Evolutionary conservation across 2,329 filamentous ascomycete species (phyloP), one percentile per base, ranked within the genome.

Genomic region (Neoarthrinium moseri): DNA sequence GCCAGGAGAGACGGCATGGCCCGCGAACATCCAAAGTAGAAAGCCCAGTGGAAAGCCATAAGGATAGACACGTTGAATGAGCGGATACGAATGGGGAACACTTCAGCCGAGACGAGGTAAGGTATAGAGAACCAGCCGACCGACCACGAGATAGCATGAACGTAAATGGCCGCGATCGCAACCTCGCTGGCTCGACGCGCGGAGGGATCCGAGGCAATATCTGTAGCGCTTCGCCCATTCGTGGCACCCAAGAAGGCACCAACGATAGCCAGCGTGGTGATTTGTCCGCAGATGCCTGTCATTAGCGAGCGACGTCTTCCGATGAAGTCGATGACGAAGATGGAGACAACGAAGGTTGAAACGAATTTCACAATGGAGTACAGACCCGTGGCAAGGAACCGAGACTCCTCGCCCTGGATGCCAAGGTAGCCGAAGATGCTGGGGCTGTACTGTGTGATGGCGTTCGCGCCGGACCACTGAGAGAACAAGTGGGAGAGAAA

Each of bases 361-460:
- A 75, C 66, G 0, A 85, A 89, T 72, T 89, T 90, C 59, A 90
- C 84, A 1, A 89, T 81, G 40, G 87, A 87, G 54, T 88, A 91
- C 51, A 91, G 81, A 20, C 87, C 87, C 0, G 87, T 90, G 0
- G 86, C 87, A 21, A 77, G 61, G 51, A 76, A 70, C 30, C 66
- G 60, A 0, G 67, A 69, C 56, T 68, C 71, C 38, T 69, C 72
- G 11, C 73, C 73, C 2, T 63, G 66, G 40, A 75, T 66, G 4
- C 73, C 73, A 39, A 77, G 66, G 34, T 66, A 69, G 51, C 69
- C 76, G 73, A 90, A 89, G 12, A 89, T 79, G 1, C 79, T 86
- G 0, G 86, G 85, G 2, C 72, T 76, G 64, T 86, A 89, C 67
- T 89, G 90, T 70, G 89, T 90, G 69, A 88, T 84, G 15, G 86